Percentiles rank a stretch among this genome's conserved stretches.
These are phyloP conservation scores for Torrubiellomyces zombiae DNA, from an alignment of 2,329 filamentous ascomycete species.

Conservation along the genomic window DNA sequence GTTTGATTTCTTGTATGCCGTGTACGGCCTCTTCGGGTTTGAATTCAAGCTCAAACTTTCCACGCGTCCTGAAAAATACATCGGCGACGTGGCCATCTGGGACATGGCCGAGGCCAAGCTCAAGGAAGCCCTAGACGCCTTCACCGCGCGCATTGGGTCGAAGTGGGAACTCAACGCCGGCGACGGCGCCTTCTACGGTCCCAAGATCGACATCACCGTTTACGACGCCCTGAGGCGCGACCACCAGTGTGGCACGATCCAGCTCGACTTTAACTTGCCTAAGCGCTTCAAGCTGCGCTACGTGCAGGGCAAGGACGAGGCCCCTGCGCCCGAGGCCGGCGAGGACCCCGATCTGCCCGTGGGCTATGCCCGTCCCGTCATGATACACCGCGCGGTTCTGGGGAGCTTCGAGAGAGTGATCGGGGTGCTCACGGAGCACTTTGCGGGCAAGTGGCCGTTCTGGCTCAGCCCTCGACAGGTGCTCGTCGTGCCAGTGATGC, in stretches of 20 bases:
- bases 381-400: constrained; percentile 71
- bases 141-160: constrained; percentile 41
- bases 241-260: constrained; percentile 54
- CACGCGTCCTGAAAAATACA: constrained; percentile 73
- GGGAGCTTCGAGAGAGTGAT: constrained; percentile 52
- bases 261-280: constrained; percentile 74
- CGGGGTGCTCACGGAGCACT: constrained; percentile 69
- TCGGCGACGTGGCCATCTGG: constrained; percentile 80
- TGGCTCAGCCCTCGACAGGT: constrained; percentile 77
- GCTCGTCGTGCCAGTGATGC: constrained; percentile 43
- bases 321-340: constrained; percentile 23
- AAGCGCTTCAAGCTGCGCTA: constrained; percentile 24
- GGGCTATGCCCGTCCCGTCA: constrained; percentile 65
- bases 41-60: constrained; percentile 91
- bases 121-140: constrained; percentile 62
- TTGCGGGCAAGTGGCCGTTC: constrained; percentile 77
- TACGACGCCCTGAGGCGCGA: constrained; percentile 68
- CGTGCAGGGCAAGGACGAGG: constrained; percentile 34
- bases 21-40: constrained; percentile 46
- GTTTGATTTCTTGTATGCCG: constrained; percentile 70
- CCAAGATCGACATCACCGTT: constrained; percentile 96
- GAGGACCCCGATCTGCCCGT: constrained; percentile 36
- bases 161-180: constrained; percentile 86
- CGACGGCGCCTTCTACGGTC: constrained; percentile 95
- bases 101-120: constrained; percentile 72